Evolutionary conservation across 345 rosid genomes (phyloP).

Genomic region (Xanthoceras sorbifolium): DNA sequence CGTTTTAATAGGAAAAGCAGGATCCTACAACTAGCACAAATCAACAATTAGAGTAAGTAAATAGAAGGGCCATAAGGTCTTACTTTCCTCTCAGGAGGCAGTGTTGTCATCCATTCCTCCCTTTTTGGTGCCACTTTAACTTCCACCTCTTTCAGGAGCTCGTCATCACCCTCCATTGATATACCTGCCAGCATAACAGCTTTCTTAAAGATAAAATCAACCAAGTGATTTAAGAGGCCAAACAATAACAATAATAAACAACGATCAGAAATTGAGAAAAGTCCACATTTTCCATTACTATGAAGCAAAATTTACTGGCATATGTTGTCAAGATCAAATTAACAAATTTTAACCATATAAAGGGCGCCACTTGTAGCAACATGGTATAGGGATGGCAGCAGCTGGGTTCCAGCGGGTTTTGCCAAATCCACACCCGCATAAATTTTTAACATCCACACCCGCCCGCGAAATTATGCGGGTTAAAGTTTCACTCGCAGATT

Average conservation of each 20-base stretch:
- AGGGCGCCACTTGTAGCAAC: background rate
- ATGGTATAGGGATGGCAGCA: background rate
- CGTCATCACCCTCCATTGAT: conserved; percentile 95
- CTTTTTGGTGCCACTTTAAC: conserved; percentile 69
- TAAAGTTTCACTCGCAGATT: too few relatives aligned
- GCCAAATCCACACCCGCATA: too few relatives aligned
- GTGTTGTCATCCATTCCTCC: conserved; percentile 98
- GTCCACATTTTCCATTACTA: conserved; percentile 7
- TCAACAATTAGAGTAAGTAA: background rate
- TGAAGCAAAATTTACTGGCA: background rate
- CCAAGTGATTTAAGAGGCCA: background rate
- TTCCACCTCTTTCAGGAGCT: conserved; percentile 68
- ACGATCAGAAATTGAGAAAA: background rate
- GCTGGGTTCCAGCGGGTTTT: too few relatives aligned
- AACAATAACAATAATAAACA: background rate
- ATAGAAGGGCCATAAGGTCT: conserved; percentile 20
- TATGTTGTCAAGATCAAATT: background rate
- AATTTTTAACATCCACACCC: too few relatives aligned
- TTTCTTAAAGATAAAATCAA: conserved; percentile 18
- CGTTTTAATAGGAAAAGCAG: background rate
- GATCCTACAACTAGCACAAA: conserved; percentile 1
- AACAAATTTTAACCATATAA: background rate
- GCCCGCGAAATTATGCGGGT: too few relatives aligned
- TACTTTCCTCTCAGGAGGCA: conserved; percentile 94
- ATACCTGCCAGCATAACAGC: conserved; percentile 55